Conservation (phyloP, 2,329 filamentous ascomycete genomes). For the Ascochyta koolunga region DNA sequence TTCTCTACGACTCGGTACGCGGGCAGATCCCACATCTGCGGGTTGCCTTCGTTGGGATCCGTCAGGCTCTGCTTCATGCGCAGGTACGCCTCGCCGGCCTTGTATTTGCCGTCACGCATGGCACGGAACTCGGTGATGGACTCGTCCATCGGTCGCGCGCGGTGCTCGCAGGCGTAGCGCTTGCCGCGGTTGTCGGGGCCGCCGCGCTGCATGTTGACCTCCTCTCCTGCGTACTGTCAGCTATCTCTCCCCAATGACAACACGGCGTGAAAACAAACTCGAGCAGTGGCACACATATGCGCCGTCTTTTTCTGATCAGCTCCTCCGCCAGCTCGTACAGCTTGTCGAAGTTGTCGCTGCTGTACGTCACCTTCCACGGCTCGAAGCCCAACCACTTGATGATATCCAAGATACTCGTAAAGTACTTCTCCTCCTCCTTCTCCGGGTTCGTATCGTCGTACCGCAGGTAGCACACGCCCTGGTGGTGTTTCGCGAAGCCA, state of each 20-base stretch:
- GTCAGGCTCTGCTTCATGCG: slow-evolving; percentile 87
- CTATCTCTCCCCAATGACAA: neutral
- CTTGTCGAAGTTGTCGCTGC: slow-evolving; percentile 86
- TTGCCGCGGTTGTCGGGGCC: slow-evolving; percentile 71
- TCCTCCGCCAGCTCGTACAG: slow-evolving; percentile 90
- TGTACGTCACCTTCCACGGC: slow-evolving; percentile 80
- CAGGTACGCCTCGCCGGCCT: slow-evolving; percentile 79
- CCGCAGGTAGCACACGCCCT: slow-evolving; percentile 76
- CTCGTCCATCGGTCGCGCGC: slow-evolving; percentile 73
- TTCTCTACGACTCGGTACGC: slow-evolving; percentile 85
- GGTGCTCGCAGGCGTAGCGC: slow-evolving; percentile 81
- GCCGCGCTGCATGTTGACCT: slow-evolving; percentile 87
- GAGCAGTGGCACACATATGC: slow-evolving; percentile 88
- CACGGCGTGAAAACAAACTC: slow-evolving; percentile 46
- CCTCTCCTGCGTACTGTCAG: slow-evolving; percentile 59
- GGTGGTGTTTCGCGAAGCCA: slow-evolving; percentile 85
- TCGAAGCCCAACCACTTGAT: slow-evolving; percentile 86
- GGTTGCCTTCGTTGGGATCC: slow-evolving; percentile 73
- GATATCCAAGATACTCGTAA: slow-evolving; percentile 86
- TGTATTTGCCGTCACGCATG: slow-evolving; percentile 92
- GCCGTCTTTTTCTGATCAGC: slow-evolving; percentile 71
- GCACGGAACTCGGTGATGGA: slow-evolving; percentile 83
- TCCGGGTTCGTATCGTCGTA: slow-evolving; percentile 97
- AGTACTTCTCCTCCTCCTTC: slow-evolving; percentile 89
- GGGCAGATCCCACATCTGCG: slow-evolving; percentile 95